Evolutionary conservation across 1,284 basidiomycete species (phyloP), one percentile per base, ranked within the genome.

Genomic region (Boletellus deceptivus): DNA sequence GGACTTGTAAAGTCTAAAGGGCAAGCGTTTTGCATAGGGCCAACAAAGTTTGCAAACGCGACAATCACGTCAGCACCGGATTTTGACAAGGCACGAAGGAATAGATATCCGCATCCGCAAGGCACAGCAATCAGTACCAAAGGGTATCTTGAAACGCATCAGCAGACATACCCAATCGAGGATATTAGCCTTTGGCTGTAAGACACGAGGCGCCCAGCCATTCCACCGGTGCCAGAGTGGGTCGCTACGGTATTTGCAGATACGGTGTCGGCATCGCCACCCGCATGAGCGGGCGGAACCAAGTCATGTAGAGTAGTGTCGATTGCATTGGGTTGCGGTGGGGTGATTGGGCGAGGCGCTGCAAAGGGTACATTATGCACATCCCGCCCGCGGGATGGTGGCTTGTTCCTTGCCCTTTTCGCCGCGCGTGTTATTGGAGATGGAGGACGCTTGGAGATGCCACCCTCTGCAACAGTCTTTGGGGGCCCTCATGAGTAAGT

Each of bases 151-250:
- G 59, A 50, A 54, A 64, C 49, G 37, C 17, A 55, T 54, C 46
- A 59, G 31, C 59, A 54, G 64, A 65, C 64, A 25, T 56, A 65
- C 64, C 64, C 56, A 54, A 65, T 67, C 33, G 64, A 70, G 53
- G 64, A 60, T 57, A 65, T 66, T 42, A 70, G 11, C 31, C 52
- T 67, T 55, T 69, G 66, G 57, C 67, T 57, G 39, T 64, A 70
- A 20, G 63, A 66, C 63, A 66, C 62, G 59, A 66, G 67, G 67
- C 63, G 63, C 18, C 56, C 54, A n/a, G 67, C 55, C 61, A 66
- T 49, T 37, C 58, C 55, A 36, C 45, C 44, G 53, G 63, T 52
- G 18, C 52, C 47, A 39, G 31, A 36, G 24, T 43, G 50, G 25
- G 54, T 45, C 52, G 48, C 51, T 39, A 47, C 48, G 25, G 44